Percentiles rank a stretch among this genome's conserved stretches.
Evolutionary conservation across 495 filamentous ascomycete species (phyloP).

Genomic region (Sordaria brevicollis): DNA sequence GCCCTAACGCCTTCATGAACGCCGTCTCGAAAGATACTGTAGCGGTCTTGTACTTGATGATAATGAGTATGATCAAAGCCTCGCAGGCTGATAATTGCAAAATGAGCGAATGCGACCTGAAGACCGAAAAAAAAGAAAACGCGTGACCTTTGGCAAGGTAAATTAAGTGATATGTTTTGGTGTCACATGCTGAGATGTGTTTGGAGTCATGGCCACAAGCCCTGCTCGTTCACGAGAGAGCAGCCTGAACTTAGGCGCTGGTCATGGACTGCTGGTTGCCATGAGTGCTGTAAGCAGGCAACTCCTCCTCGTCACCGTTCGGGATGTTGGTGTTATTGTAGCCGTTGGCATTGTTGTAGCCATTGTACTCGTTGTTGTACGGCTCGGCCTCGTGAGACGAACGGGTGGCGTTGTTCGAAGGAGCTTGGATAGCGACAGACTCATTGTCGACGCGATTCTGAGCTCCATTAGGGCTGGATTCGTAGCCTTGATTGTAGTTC

Average conservation of each 20-base stretch:
- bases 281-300: not conserved
- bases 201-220: not conserved
- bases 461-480: not conserved
- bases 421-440: not conserved
- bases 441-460: not conserved
- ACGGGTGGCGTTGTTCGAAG: not conserved
- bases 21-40: not conserved
- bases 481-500: not conserved
- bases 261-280: not conserved
- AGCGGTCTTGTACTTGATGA: not conserved
- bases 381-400: not conserved
- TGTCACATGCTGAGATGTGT: not conserved
- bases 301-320: not conserved
- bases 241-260: not conserved
- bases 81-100: not conserved
- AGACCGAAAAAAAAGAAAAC: not conserved
- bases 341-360: not conserved
- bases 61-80: no score
- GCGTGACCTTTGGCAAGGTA: not conserved
- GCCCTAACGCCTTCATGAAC: not conserved
- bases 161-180: not conserved
- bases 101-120: not conserved
- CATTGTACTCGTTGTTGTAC: not conserved
- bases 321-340: not conserved
- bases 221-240: not conserved